These are phyloP conservation scores for Dryas integrifolia DNA, from an alignment of 331 rosid genomes.

Conservation along the genomic window DNA sequence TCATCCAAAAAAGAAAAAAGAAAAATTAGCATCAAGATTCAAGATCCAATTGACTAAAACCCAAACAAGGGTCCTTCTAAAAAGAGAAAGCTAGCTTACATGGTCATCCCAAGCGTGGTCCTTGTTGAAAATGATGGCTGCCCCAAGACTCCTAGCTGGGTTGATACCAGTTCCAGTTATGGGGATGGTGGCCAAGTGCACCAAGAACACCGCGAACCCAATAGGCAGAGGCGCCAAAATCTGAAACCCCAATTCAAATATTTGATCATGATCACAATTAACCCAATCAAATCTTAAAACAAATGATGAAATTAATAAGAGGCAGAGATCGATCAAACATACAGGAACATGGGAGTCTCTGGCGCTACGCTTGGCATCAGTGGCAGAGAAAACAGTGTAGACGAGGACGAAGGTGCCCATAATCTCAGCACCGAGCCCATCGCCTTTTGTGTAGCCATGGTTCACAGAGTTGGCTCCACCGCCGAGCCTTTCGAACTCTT, in stretches of 20 bases:
- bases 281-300: not conserved
- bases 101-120: slow-evolving; percentile 37
- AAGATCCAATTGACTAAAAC: not conserved
- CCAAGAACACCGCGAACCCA: slow-evolving; percentile 51
- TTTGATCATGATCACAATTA: not conserved
- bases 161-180: slow-evolving; percentile 49
- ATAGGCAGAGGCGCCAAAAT: slow-evolving; percentile 48
- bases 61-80: not conserved
- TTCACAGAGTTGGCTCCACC: slow-evolving; percentile 39
- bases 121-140: slow-evolving; percentile 41
- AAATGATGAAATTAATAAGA: not conserved
- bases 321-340: not conserved
- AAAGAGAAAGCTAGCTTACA: slow-evolving; percentile 8
- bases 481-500: not conserved
- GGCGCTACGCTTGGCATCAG: slow-evolving; percentile 51
- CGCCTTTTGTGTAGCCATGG: slow-evolving; percentile 38
- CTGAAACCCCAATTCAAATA: slow-evolving; percentile 8
- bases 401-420: slow-evolving; percentile 46
- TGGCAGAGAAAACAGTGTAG: slow-evolving; percentile 49
- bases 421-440: slow-evolving; percentile 47
- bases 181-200: slow-evolving; percentile 49
- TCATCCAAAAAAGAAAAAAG: not conserved
- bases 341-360: slow-evolving; percentile 52
- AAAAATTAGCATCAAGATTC: not conserved
- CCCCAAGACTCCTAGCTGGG: slow-evolving; percentile 48